Percentiles rank a stretch among this genome's conserved stretches.
Evolutionary conservation across 495 filamentous ascomycete species (phyloP).

Genomic region (Lophiotrema nucula): DNA sequence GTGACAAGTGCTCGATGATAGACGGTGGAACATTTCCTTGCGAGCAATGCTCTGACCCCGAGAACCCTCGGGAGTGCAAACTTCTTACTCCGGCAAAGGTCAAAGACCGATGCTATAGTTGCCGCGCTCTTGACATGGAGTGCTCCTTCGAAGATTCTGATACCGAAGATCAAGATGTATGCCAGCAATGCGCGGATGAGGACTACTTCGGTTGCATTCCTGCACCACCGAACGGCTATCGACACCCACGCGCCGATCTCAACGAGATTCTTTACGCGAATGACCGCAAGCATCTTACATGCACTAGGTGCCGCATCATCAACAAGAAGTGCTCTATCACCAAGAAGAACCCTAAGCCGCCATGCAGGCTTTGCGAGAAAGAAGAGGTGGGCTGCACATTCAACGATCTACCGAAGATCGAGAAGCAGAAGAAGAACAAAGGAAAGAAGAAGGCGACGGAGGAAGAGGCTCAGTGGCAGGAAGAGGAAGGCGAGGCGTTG

Average conservation of each 20-base stretch:
- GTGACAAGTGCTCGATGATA: constrained; percentile 6
- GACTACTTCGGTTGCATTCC: constrained; percentile 1
- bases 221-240: background rate
- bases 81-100: constrained; percentile 4
- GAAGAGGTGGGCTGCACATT: constrained; percentile 18
- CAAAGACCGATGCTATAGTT: constrained; percentile 13
- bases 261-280: constrained; percentile 7
- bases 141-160: constrained; percentile 9
- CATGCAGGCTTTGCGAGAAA: constrained; percentile 18
- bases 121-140: background rate
- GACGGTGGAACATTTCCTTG: constrained; percentile 16
- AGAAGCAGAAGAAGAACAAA: background rate
- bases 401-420: background rate
- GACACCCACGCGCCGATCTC: constrained; percentile 4
- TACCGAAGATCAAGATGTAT: constrained; percentile 5
- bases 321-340: constrained; percentile 20
- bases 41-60: constrained; percentile 9
- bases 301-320: constrained; percentile 14
- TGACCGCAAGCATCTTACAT: constrained; percentile 4
- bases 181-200: constrained; percentile 16
- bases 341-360: constrained; percentile 9
- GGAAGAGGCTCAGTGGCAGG: background rate
- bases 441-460: background rate
- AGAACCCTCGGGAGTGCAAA: constrained; percentile 5
- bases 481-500: background rate